A percentile compares a stretch with the other conserved stretches of the same genome.
phyloP scores from a whole-genome alignment of 108 stramenopile genomes.

The Poteriospumella lacustris region DNA sequence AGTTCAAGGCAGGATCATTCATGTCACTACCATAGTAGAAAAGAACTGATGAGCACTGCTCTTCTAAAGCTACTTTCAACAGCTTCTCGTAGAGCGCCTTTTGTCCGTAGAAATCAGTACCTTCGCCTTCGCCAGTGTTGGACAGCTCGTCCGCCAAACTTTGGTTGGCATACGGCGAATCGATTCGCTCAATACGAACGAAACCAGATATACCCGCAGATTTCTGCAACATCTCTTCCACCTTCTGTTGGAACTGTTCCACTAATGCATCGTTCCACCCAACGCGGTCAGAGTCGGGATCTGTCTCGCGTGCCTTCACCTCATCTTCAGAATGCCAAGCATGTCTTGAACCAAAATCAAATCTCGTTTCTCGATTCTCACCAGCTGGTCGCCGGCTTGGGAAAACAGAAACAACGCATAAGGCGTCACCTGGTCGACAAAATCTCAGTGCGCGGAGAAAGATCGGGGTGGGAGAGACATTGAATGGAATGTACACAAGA shows the following conservation, averaged over 20 bases:
- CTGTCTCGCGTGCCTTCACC: background rate
- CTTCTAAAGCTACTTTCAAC: too few species aligned
- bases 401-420: background rate
- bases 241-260: background rate
- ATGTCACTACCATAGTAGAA: too few species aligned
- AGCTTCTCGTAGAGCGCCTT: too few species aligned
- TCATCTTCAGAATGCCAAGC: background rate
- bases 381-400: background rate
- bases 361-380: constrained; percentile 10
- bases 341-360: background rate
- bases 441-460: background rate
- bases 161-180: background rate
- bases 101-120: too few species aligned
- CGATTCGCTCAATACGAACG: background rate
- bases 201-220: background rate
- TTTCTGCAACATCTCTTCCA: background rate
- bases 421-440: background rate
- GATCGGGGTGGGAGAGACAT: background rate
- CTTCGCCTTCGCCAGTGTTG: too few species aligned
- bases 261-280: constrained; percentile 8
- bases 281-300: background rate
- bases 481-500: background rate
- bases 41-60: too few species aligned
- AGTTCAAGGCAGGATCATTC: too few species aligned
- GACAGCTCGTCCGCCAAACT: too few species aligned